These are phyloP conservation scores for Salix suchowensis DNA, from an alignment of 345 rosid genomes.

Conservation along the genomic window DNA sequence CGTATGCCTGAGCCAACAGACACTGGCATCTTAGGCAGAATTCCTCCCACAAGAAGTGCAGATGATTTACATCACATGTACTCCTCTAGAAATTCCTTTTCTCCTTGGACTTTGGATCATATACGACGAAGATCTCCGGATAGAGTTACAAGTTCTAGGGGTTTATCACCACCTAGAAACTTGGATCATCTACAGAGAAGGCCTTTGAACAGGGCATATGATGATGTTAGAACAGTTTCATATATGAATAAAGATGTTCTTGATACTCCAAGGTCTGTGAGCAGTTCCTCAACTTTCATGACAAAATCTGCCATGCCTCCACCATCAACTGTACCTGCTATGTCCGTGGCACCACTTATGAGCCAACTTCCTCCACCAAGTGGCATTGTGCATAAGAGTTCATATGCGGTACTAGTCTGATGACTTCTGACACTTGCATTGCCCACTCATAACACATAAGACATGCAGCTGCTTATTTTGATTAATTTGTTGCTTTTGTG, in stretches of 20 bases:
- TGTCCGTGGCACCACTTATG: conserved; percentile 43
- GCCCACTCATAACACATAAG: background rate
- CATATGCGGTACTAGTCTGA: conserved; percentile 47
- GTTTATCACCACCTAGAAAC: conserved; percentile 52
- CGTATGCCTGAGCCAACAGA: conserved; percentile 48
- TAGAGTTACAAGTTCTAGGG: conserved; percentile 50
- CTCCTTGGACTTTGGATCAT: conserved; percentile 69
- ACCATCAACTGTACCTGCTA: conserved; percentile 10
- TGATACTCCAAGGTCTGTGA: conserved; percentile 48
- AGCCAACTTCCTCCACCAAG: conserved; percentile 51
- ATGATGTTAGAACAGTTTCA: conserved; percentile 52
- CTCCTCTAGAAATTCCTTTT: conserved; percentile 47
- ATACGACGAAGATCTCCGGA: conserved; percentile 69
- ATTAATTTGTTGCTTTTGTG: background rate
- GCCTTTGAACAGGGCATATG: conserved; percentile 45
- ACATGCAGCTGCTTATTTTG: background rate
- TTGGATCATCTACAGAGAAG: conserved; percentile 46
- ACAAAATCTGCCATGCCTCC: conserved; percentile 48
- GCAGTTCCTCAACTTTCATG: conserved; percentile 38
- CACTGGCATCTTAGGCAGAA: conserved; percentile 27
- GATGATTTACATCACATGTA: conserved; percentile 45
- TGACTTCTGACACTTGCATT: background rate
- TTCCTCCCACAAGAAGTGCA: conserved; percentile 52
- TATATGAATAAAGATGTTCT: conserved; percentile 54
- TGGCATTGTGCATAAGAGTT: conserved; percentile 40